phyloP scores from a whole-genome alignment of 768 basidiomycete genomes.

The Peribolospora baueri region DNA sequence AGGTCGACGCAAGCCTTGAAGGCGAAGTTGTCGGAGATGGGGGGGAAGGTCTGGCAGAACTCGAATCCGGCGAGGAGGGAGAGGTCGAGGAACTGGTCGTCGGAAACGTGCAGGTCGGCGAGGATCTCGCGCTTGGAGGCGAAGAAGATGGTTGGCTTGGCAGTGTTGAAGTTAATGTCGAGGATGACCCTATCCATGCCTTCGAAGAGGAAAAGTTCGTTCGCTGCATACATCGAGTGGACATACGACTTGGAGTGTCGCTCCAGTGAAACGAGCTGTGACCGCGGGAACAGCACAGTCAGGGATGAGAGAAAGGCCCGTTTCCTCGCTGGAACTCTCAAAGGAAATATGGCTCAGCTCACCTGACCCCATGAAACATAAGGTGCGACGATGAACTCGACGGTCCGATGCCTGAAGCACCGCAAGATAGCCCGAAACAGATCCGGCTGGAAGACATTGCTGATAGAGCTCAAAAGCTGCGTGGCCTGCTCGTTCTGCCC shows the following conservation, averaged over 20 bases:
- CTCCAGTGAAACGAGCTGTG: constrained; percentile 76
- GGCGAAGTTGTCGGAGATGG: constrained; percentile 17
- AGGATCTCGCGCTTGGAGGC: constrained; percentile 57
- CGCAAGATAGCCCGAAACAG: constrained; percentile 80
- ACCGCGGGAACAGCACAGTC: not conserved
- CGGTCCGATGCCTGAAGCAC: constrained; percentile 78
- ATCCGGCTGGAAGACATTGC: constrained; percentile 48
- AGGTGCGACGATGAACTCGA: constrained; percentile 88
- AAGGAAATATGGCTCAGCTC: constrained; percentile 17
- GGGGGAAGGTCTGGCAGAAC: constrained; percentile 28
- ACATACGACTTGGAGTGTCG: constrained; percentile 81
- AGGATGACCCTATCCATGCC: constrained; percentile 70
- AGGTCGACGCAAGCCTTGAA: constrained; percentile 14
- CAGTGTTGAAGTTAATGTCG: constrained; percentile 46
- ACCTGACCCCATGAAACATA: constrained; percentile 93
- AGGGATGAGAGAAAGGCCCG: not conserved
- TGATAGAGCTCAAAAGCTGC: constrained; percentile 38
- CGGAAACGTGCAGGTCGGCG: constrained; percentile 35
- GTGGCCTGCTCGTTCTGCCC: constrained; percentile 71
- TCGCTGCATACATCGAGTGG: constrained; percentile 76
- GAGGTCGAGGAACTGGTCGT: constrained; percentile 88
- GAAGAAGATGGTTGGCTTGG: constrained; percentile 47
- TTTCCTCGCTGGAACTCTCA: not conserved
- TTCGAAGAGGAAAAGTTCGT: constrained; percentile 72
- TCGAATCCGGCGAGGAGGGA: constrained; percentile 80